Evolutionary conservation across 2,329 filamentous ascomycete genomes (phyloP), one percentile per base, ranked within the genome.

Genomic region (Alternaria hordeiaustralica): DNA sequence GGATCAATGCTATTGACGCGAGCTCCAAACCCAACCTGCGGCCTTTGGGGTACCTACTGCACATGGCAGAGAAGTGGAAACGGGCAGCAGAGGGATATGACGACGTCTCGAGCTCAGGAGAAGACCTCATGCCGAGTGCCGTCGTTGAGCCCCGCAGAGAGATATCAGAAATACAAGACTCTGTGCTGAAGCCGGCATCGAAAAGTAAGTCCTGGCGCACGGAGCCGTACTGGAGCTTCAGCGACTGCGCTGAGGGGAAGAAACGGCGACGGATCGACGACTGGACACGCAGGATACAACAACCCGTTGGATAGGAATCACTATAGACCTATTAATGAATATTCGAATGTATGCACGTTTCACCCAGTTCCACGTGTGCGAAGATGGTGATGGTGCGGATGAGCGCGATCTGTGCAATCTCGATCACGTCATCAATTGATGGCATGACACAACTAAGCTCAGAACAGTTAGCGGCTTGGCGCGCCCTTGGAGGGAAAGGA

Each of bases 51-150:
- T 50, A 50, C 25, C 10, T 50, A 13, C 25, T 28, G 47, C 47
- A 50, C 11, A 50, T 50, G 47, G n/a, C 47, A 50, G 25, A 50
- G n/a, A 30, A 50, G 8, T 50, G 47, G 47, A 5, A 30, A 26
- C 47, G 25, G 6, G 47, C 47, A 30, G 25, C 28, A 28, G 26
- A 50, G 11, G n/a, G 6, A 11, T 11, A 30, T 50, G 26, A 15
- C 25, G 26, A 50, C n/a, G 47, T 30, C n/a, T 50, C 47, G 47
- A 50, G 47, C 47, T 50, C 47, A 30, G 7, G 15, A 8, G 47
- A 26, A 2, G 25, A 49, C 0, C 1, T 11, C 9, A 28, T 11
- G 9, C 28, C 43, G 43, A 1, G 3, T 45, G 18, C 43, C 20
- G 43, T 11, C 43, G 43, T 45, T 1, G 43, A 45, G 43, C 18